Base-by-base conservation (phyloP, 176 grass and related monocot genomes). In the Oryza australiensis region DNA sequence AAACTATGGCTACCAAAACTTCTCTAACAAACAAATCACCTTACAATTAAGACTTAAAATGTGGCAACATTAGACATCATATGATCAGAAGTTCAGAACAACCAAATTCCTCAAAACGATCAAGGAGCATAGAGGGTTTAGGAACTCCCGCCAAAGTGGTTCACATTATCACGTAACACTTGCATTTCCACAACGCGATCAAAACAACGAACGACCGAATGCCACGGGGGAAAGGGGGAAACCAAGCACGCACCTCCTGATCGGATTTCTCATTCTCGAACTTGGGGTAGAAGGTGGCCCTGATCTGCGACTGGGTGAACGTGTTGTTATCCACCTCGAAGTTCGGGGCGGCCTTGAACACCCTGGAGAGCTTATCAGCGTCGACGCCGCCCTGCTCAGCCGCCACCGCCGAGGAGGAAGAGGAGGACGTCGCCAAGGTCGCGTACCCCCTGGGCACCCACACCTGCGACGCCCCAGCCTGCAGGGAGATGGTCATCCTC, bases 201-300 rank as follows among this genome's bases (percentile, higher is more conserved):
- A 62, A 68, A 66, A 27, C 43, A 37, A 34, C 7, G 48, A 74
- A 35, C 48, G 83, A 74, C 77, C 24, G 1, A 15, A 43, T 62
- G 28, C 62, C 37, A 29, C 12, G 7, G 12, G 5, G 11, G 26
- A 1, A 18, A 3, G 12, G 6, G 15, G 26, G 2, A 12, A 3
- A 11, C 33, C 24, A 1, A 49, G 2, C 15, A 81, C 80, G 57
- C 67, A 95, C 93, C 90, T 98, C 96, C 76, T 95, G 93, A 41
- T 98, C 96, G 5, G 90, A 93, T 70, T 98, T 98, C 64, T 98
- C 96, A 48, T 98, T 98, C 87, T 98, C 96, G 68, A 98, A 98
- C 70, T 98, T 98, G 51, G 96, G 96, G 75, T 95, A 98, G 80
- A 98, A 98, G 0, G 93, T 93, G 22, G 96, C 96, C 85, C 90